Evolutionary conservation across 768 basidiomycete species (phyloP).

Genomic region (Kwoniella europaea): DNA sequence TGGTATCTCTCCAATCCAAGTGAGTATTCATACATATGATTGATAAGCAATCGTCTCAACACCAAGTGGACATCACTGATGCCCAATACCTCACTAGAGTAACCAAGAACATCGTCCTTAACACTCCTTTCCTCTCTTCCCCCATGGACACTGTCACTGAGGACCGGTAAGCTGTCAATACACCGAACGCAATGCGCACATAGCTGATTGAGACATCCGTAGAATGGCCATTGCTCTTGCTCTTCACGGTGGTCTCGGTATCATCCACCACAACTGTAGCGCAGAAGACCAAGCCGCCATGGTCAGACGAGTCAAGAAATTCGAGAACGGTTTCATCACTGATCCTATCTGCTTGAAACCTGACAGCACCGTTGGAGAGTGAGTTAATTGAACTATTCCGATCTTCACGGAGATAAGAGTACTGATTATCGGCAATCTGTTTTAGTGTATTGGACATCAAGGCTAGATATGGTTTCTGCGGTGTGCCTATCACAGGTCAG

Average conservation of each 20-base stretch:
- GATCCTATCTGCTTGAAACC: slow-evolving; percentile 90
- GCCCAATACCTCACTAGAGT: slow-evolving; percentile 60
- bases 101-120: slow-evolving; percentile 85
- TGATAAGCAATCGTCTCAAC: background rate
- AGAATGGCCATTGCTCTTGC: slow-evolving; percentile 59
- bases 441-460: slow-evolving; percentile 82
- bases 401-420: background rate
- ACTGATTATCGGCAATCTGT: slow-evolving; percentile 24
- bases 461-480: slow-evolving; percentile 86
- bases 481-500: slow-evolving; percentile 85
- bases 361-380: slow-evolving; percentile 74
- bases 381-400: slow-evolving; percentile 23
- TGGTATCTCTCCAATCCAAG: slow-evolving; percentile 78
- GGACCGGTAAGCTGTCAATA: slow-evolving; percentile 67
- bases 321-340: slow-evolving; percentile 97
- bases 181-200: slow-evolving; percentile 46
- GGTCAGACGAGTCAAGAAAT: slow-evolving; percentile 96
- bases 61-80: slow-evolving; percentile 4
- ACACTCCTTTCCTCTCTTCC: slow-evolving; percentile 94
- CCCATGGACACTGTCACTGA: slow-evolving; percentile 99
- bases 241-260: slow-evolving; percentile 94
- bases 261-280: slow-evolving; percentile 88
- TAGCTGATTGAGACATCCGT: background rate
- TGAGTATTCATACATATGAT: slow-evolving; percentile 24
- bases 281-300: slow-evolving; percentile 87